phyloP scores from a whole-genome alignment of 1,139 yeast species.

The Nakaseomyces delphensis region DNA sequence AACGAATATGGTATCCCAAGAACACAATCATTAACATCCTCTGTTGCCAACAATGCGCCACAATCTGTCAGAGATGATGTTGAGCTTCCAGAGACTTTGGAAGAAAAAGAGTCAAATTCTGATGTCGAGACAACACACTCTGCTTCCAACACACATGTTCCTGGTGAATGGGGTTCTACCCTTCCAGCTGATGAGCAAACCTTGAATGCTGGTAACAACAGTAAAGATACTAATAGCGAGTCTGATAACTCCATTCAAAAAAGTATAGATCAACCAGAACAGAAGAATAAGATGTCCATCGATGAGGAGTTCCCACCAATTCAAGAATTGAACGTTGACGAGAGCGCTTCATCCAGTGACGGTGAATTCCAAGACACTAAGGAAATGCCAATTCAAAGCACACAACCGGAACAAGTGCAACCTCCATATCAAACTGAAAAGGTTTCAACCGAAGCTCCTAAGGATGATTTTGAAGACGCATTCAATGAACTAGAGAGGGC shows the following conservation, averaged over 20 bases:
- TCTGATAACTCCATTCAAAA: constrained; percentile 15
- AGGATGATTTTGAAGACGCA: constrained; percentile 47
- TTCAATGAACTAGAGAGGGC: constrained; percentile 5
- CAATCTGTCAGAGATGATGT: constrained; percentile 48
- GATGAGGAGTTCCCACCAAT: constrained; percentile 65
- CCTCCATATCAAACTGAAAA: constrained; percentile 7
- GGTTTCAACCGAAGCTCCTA: constrained; percentile 26
- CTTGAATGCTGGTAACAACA: background rate
- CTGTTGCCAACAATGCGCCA: constrained; percentile 88
- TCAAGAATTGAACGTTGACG: constrained; percentile 52
- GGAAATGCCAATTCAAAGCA: constrained; percentile 10
- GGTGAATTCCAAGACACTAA: constrained; percentile 26
- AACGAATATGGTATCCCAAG: constrained; percentile 36
- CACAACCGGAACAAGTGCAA: background rate
- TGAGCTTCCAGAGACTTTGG: constrained; percentile 20
- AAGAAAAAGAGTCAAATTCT: constrained; percentile 10
- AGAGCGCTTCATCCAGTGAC: constrained; percentile 44
- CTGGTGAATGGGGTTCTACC: constrained; percentile 18
- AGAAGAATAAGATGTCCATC: constrained; percentile 11
- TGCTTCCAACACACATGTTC: constrained; percentile 10
- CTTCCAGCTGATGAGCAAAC: background rate
- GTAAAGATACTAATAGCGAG: constrained; percentile 6
- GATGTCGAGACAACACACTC: constrained; percentile 2
- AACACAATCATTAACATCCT: constrained; percentile 79
- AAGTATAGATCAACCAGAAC: constrained; percentile 10